Evolutionary conservation across 805 yeast genomes (phyloP).

Genomic region (Komagataella ulmi): DNA sequence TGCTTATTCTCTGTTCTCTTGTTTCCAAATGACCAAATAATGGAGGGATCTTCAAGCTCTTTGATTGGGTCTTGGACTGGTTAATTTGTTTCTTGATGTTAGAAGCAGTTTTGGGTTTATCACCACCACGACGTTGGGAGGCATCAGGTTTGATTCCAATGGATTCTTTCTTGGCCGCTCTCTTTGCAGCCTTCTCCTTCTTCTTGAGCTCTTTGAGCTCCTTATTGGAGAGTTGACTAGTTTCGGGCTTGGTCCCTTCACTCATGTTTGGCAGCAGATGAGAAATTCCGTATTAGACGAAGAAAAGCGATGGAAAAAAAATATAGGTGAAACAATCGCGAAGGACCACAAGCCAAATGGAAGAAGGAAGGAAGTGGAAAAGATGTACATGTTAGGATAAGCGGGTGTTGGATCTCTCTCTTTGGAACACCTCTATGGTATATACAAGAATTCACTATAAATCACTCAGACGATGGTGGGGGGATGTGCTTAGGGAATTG

Average conservation of each 20-base stretch:
- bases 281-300: not conserved
- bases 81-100: slow-evolving; percentile 41
- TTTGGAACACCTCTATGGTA: not conserved
- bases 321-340: not conserved
- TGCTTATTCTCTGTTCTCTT: slow-evolving; percentile 57
- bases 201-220: slow-evolving; percentile 82
- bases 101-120: slow-evolving; percentile 29
- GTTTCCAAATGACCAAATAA: slow-evolving; percentile 73
- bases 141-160: slow-evolving; percentile 7
- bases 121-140: slow-evolving; percentile 10
- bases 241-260: not conserved
- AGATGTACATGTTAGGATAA: not conserved
- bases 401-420: not conserved
- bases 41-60: slow-evolving; percentile 38
- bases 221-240: slow-evolving; percentile 41
- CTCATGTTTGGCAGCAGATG: not conserved
- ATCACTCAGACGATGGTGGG: not conserved
- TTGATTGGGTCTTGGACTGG: slow-evolving; percentile 32
- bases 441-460: not conserved
- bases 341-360: not conserved
- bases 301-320: not conserved
- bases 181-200: slow-evolving; percentile 80
- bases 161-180: slow-evolving; percentile 77
- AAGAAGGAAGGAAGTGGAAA: not conserved
- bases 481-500: not conserved